phyloP scores from a whole-genome alignment of 331 rosid genomes.

The Stylosanthes scabra region DNA sequence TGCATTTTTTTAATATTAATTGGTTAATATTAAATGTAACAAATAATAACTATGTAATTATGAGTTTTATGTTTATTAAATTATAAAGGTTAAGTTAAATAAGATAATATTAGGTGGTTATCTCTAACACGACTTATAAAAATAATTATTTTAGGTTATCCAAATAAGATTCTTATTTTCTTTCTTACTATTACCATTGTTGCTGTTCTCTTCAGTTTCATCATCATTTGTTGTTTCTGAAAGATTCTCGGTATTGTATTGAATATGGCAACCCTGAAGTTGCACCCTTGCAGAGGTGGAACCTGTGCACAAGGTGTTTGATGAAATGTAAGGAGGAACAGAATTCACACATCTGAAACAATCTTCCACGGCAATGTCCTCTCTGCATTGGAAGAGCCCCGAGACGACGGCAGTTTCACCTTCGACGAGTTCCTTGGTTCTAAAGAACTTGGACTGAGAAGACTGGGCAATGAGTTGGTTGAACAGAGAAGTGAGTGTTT shows the following conservation, averaged over 20 bases:
- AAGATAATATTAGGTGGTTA: too few species aligned
- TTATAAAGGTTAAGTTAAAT: too few species aligned
- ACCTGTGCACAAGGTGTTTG: constrained; percentile 54
- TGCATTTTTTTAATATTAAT: too few species aligned
- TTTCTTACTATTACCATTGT: neutral
- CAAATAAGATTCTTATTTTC: too few species aligned
- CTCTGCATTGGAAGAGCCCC: constrained; percentile 72
- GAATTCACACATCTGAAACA: constrained; percentile 62
- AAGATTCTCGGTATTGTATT: constrained; percentile 44
- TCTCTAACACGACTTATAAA: too few species aligned
- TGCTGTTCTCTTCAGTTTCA: constrained; percentile 9
- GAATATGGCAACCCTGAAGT: constrained; percentile 64
- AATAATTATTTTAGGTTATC: too few species aligned
- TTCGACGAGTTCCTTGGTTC: constrained; percentile 34
- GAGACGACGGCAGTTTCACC: constrained; percentile 33
- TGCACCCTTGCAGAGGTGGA: constrained; percentile 67
- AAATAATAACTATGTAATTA: too few species aligned
- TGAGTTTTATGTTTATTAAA: too few species aligned
- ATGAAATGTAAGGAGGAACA: constrained; percentile 46
- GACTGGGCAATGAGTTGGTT: constrained; percentile 60
- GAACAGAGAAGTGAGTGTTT: constrained; percentile 62
- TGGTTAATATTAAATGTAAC: too few species aligned
- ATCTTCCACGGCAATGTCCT: constrained; percentile 48
- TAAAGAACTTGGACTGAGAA: constrained; percentile 61
- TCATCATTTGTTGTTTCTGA: neutral